phyloP scores from a whole-genome alignment of 2,329 filamentous ascomycete genomes.

The Dothistroma pini region DNA sequence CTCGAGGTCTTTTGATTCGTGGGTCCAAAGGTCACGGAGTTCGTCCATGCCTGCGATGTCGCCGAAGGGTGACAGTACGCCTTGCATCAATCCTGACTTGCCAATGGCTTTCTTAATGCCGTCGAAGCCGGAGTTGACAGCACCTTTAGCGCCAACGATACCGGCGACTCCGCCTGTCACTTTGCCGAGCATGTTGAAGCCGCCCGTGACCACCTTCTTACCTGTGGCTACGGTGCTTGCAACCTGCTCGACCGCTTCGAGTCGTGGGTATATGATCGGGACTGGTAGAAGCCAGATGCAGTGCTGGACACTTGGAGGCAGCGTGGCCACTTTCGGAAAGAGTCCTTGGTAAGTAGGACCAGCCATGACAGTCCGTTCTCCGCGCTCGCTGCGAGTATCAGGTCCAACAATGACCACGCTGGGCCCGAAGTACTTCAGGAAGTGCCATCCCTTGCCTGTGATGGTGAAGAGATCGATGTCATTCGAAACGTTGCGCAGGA shows the following conservation, averaged over 20 bases:
- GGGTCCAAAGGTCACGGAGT: conserved; percentile 94
- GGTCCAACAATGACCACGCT: conserved; percentile 85
- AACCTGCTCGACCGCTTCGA: conserved; percentile 88
- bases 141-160: conserved; percentile 89
- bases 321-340: conserved; percentile 87
- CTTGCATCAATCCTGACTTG: conserved; percentile 92
- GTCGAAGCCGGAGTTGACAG: conserved; percentile 88
- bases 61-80: conserved; percentile 91
- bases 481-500: conserved; percentile 81
- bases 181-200: conserved; percentile 93
- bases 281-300: conserved; percentile 96
- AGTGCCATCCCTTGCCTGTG: conserved; percentile 97
- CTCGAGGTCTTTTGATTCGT: conserved; percentile 95
- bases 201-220: conserved; percentile 94
- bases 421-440: conserved; percentile 92
- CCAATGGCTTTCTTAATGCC: conserved; percentile 96
- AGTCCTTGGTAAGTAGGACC: conserved; percentile 96
- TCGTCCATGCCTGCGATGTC: conserved; percentile 95
- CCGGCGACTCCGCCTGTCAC: conserved; percentile 93
- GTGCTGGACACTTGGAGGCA: conserved; percentile 92
- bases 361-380: conserved; percentile 85
- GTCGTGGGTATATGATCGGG: conserved; percentile 81
- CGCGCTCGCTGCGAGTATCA: conserved; percentile 88
- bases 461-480: conserved; percentile 94
- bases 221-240: conserved; percentile 89